phyloP scores from a whole-genome alignment of 1,284 basidiomycete species.

The Ustilago esculenta region DNA sequence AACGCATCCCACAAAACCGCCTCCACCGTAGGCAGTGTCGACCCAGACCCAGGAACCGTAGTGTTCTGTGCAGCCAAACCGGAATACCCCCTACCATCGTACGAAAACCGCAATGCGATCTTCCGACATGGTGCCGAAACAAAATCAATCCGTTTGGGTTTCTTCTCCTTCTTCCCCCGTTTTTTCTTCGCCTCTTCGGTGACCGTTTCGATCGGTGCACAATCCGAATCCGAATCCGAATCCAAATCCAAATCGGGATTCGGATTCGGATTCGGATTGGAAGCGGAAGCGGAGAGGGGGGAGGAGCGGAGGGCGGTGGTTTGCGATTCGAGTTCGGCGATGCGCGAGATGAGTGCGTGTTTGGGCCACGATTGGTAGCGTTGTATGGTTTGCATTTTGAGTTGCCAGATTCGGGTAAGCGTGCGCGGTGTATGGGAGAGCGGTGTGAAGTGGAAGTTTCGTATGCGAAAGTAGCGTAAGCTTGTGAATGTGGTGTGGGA shows the following conservation, averaged over 20 bases:
- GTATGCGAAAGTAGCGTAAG: no score
- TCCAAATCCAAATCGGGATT: no score
- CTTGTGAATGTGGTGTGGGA: not conserved
- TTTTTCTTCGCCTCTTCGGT: not conserved
- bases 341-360: conserved; percentile 43
- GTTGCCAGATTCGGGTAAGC: conserved; percentile 14
- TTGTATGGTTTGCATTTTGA: conserved; percentile 48
- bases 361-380: conserved; percentile 50
- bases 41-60: conserved; percentile 65
- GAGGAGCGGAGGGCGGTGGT: conserved; percentile 12
- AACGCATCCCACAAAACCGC: conserved; percentile 82
- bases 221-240: no score
- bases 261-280: no score
- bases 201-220: no score
- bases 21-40: conserved; percentile 86
- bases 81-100: conserved; percentile 89
- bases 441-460: no score
- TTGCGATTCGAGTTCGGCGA: conserved; percentile 52
- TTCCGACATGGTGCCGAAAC: conserved; percentile 78
- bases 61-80: conserved; percentile 78
- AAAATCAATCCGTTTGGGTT: conserved; percentile 72
- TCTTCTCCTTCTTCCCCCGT: conserved; percentile 30
- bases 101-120: conserved; percentile 90
- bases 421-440: no score
- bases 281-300: no score